phyloP scores from a whole-genome alignment of 2,329 filamentous ascomycete species.

The Calonectria pteridis region DNA sequence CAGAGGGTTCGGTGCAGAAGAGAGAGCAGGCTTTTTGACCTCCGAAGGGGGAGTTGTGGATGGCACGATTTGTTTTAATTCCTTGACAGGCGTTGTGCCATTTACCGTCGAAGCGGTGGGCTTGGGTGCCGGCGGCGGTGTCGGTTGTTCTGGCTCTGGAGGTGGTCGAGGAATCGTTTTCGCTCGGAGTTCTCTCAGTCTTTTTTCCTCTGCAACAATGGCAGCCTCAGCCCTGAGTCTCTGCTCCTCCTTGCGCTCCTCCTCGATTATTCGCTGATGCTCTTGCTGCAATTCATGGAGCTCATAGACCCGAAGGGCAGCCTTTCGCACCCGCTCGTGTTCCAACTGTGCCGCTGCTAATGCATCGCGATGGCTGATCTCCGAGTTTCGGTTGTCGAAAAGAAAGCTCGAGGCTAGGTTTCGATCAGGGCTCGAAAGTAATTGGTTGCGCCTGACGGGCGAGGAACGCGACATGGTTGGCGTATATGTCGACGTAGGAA shows the following conservation, averaged over 20 bases:
- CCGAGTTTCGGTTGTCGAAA: constrained; percentile 70
- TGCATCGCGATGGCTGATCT: constrained; percentile 73
- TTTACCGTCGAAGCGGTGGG: constrained; percentile 32
- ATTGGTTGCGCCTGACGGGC: constrained; percentile 53
- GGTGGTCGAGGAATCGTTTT: constrained; percentile 60
- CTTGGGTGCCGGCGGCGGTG: constrained; percentile 38
- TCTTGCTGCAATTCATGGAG: constrained; percentile 61
- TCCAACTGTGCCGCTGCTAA: constrained; percentile 74
- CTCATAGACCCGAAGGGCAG: constrained; percentile 62
- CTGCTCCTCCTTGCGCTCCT: constrained; percentile 61
- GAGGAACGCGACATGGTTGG: constrained; percentile 59
- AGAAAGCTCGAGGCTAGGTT: constrained; percentile 71
- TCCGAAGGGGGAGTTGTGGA: constrained; percentile 37
- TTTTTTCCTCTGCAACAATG: constrained; percentile 60
- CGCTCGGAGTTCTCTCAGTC: constrained; percentile 60
- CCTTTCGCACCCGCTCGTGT: constrained; percentile 73
- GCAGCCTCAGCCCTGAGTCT: constrained; percentile 59
- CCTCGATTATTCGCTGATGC: constrained; percentile 56
- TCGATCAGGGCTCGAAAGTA: constrained; percentile 57
- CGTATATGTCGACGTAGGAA: constrained; percentile 17
- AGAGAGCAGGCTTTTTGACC: constrained; percentile 32
- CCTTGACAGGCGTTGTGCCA: constrained; percentile 38
- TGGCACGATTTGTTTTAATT: constrained; percentile 34
- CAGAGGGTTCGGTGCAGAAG: constrained; percentile 26
- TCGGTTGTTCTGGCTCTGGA: constrained; percentile 50